These are phyloP conservation scores for Fusarium staphyleae DNA, from an alignment of 2,329 filamentous ascomycete species.

Conservation along the genomic window DNA sequence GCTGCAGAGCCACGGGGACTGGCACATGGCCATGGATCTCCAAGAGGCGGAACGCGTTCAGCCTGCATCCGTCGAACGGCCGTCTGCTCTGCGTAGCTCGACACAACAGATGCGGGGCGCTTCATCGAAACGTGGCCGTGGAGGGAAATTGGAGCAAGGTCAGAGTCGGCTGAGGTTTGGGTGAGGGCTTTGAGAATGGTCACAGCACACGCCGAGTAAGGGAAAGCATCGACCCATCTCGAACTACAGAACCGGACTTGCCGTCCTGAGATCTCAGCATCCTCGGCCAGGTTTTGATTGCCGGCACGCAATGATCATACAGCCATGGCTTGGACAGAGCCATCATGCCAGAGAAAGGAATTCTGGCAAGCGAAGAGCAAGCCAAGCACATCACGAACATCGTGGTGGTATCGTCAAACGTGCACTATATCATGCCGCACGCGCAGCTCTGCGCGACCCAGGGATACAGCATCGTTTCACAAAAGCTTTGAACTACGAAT, in stretches of 20 bases:
- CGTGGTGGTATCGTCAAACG: neutral
- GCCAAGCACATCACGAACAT: neutral
- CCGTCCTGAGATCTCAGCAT: neutral
- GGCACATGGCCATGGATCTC: constrained; percentile 91
- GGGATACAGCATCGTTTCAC: constrained; percentile 9
- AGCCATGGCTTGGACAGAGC: neutral
- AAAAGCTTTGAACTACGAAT: constrained; percentile 3
- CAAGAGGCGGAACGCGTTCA: constrained; percentile 68
- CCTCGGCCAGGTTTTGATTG: neutral
- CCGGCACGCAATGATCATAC: constrained; percentile 7
- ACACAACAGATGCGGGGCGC: constrained; percentile 44
- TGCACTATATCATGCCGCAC: constrained; percentile 6
- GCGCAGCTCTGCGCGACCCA: constrained; percentile 1
- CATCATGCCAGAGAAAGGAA: neutral
- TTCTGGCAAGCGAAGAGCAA: neutral
- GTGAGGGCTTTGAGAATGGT: constrained; percentile 44
- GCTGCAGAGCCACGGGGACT: constrained; percentile 83
- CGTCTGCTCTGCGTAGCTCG: constrained; percentile 43
- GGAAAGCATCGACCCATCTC: neutral
- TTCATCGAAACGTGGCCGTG: constrained; percentile 51
- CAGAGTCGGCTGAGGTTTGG: constrained; percentile 69
- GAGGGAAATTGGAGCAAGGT: constrained; percentile 59
- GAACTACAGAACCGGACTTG: constrained; percentile 1
- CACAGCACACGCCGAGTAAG: constrained; percentile 2
- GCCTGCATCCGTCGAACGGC: constrained; percentile 52